Evolutionary conservation across 805 yeast species (phyloP).

Genomic region (Candida pseudoglaebosa): DNA sequence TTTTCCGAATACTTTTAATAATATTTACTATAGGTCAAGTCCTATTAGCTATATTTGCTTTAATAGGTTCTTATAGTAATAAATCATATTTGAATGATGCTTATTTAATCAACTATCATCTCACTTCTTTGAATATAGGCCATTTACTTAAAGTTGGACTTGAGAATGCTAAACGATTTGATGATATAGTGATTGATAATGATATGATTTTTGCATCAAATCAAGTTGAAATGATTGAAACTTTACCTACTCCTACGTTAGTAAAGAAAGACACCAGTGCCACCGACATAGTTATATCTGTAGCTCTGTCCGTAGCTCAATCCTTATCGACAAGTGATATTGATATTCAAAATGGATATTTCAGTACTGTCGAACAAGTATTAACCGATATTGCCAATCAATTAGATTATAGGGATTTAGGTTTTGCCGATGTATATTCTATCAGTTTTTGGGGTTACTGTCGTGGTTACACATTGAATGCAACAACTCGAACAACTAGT

Average conservation of each 20-base stretch:
- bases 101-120: slow-evolving; percentile 34
- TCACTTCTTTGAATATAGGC: slow-evolving; percentile 29
- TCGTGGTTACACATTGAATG: slow-evolving; percentile 20
- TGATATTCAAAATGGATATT: slow-evolving; percentile 7
- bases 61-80: slow-evolving; percentile 37
- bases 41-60: slow-evolving; percentile 31
- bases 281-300: slow-evolving; percentile 4
- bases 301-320: background rate
- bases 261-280: slow-evolving; percentile 1
- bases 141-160: background rate
- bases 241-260: no score
- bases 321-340: background rate
- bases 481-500: background rate
- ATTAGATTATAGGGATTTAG: slow-evolving; percentile 28
- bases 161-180: background rate
- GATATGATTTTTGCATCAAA: background rate
- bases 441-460: slow-evolving; percentile 44
- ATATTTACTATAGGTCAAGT: slow-evolving; percentile 29
- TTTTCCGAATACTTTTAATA: slow-evolving; percentile 30
- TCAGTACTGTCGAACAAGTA: slow-evolving; percentile 13
- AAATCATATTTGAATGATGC: slow-evolving; percentile 29
- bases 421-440: slow-evolving; percentile 38
- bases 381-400: slow-evolving; percentile 15
- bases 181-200: background rate
- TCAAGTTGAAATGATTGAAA: slow-evolving; percentile 3